phyloP scores from a whole-genome alignment of 208 protist species.

The Trypanosoma congolense region DNA sequence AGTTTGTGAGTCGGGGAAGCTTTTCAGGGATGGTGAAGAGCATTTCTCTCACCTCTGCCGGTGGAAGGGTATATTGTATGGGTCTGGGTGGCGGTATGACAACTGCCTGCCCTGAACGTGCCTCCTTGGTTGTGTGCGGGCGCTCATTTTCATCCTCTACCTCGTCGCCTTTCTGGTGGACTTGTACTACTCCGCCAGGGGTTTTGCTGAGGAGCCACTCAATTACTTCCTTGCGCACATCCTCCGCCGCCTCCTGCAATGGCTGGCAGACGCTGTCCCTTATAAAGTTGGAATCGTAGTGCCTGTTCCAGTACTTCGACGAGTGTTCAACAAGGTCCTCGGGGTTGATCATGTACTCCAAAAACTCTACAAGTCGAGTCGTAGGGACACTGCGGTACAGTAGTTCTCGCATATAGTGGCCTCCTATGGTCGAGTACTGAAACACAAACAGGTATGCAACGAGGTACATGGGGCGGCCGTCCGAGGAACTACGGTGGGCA shows the following conservation, averaged over 20 bases:
- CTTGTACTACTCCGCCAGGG: constrained; percentile 13
- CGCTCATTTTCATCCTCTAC: no score
- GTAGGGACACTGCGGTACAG: constrained; percentile 39
- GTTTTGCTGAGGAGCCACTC: constrained; percentile 27
- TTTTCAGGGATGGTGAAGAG: constrained; percentile 55
- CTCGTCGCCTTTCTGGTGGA: no score
- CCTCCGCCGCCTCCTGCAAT: constrained; percentile 23
- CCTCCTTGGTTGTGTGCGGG: no score
- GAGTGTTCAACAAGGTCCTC: constrained; percentile 28
- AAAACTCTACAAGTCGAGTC: constrained; percentile 50
- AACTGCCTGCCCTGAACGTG: no score
- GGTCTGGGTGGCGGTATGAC: no score
- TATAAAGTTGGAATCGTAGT: constrained; percentile 63
- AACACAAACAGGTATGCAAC: constrained; percentile 75
- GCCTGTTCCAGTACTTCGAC: constrained; percentile 34
- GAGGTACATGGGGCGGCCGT: constrained; percentile 59
- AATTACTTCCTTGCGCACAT: constrained; percentile 31
- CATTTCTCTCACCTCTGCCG: constrained; percentile 75
- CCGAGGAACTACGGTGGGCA: constrained; percentile 48
- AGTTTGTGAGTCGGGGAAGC: constrained; percentile 36
- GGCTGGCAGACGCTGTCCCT: constrained; percentile 24
- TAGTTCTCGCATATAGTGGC: constrained; percentile 40
- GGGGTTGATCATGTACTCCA: constrained; percentile 50
- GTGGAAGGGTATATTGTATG: constrained; percentile 44
- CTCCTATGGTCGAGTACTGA: constrained; percentile 41